Conservation (phyloP, 345 rosid species). For the Rhodamnia rubescens region DNA sequence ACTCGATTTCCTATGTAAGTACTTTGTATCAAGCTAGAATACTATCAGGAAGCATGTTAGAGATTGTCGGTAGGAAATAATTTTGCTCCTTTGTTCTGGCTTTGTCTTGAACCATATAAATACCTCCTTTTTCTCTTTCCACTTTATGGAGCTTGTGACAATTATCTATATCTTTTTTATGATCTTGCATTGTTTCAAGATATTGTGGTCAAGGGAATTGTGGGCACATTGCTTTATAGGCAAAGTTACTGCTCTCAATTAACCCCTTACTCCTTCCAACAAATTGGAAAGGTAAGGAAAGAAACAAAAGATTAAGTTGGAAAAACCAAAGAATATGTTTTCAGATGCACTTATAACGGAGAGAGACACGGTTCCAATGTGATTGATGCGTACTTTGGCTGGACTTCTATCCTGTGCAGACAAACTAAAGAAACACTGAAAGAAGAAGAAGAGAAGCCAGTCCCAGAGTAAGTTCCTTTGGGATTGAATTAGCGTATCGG, state of each 20-base stretch:
- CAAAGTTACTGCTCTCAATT: not conserved
- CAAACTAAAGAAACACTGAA: slow-evolving; percentile 10
- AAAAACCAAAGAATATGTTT: not conserved
- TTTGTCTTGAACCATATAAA: not conserved
- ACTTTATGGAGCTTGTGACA: not conserved
- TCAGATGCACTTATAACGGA: not conserved
- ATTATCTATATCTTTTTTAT: not conserved
- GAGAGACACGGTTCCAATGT: not conserved
- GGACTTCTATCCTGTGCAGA: slow-evolving; percentile 12
- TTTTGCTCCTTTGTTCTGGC: not conserved
- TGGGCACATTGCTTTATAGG: not conserved
- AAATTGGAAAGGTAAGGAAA: not conserved
- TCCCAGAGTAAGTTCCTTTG: slow-evolving; percentile 27
- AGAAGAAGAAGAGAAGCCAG: slow-evolving; percentile 12
- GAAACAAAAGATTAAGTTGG: not conserved
- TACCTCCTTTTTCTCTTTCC: not conserved
- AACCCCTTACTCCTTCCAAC: not conserved
- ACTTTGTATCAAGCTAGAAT: not conserved
- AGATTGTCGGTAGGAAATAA: not conserved
- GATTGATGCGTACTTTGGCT: not conserved
- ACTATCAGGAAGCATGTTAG: not conserved
- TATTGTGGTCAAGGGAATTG: not conserved
- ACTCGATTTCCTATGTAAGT: not conserved
- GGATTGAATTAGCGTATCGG: not conserved
- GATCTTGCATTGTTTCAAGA: not conserved